These are phyloP conservation scores for Acacia acuminata DNA, from an alignment of 306 rosid species.

Conservation along the genomic window DNA sequence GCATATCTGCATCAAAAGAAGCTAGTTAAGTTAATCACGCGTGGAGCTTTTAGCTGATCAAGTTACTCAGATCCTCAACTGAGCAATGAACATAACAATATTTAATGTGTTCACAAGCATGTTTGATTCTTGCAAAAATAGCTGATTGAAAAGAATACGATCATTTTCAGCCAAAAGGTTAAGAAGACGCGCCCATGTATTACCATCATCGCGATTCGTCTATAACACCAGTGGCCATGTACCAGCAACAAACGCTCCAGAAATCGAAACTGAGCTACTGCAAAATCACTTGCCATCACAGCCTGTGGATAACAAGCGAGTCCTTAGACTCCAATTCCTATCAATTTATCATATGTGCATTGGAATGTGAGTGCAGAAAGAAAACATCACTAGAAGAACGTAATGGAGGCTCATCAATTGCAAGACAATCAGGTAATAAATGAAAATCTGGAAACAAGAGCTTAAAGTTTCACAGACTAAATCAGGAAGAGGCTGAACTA, in stretches of 20 bases:
- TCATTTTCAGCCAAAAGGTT: slow-evolving; percentile 8
- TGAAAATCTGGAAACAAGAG: background rate
- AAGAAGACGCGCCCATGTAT: slow-evolving; percentile 11
- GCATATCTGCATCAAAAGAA: slow-evolving; percentile 70
- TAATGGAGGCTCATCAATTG: slow-evolving; percentile 4
- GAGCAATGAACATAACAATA: background rate
- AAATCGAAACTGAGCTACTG: slow-evolving; percentile 77
- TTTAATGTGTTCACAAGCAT: slow-evolving; percentile 1
- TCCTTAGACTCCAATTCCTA: slow-evolving; percentile 6
- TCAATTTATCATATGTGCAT: slow-evolving; percentile 1
- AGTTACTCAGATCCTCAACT: slow-evolving; percentile 11
- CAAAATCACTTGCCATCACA: slow-evolving; percentile 92
- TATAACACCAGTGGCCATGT: slow-evolving; percentile 94
- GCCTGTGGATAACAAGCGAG: slow-evolving; percentile 54
- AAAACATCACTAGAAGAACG: background rate
- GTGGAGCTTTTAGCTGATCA: background rate
- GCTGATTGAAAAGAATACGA: background rate
- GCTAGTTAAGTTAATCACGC: slow-evolving; percentile 13
- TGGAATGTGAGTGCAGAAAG: background rate
- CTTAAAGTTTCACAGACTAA: background rate
- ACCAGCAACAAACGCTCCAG: slow-evolving; percentile 86
- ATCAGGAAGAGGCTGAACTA: background rate
- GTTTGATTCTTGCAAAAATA: background rate
- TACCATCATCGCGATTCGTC: slow-evolving; percentile 94
- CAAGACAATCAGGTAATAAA: background rate